These are phyloP conservation scores for Podila minutissima DNA, from an alignment of 192 early-diverging fungal genomes.

Conservation along the genomic window DNA sequence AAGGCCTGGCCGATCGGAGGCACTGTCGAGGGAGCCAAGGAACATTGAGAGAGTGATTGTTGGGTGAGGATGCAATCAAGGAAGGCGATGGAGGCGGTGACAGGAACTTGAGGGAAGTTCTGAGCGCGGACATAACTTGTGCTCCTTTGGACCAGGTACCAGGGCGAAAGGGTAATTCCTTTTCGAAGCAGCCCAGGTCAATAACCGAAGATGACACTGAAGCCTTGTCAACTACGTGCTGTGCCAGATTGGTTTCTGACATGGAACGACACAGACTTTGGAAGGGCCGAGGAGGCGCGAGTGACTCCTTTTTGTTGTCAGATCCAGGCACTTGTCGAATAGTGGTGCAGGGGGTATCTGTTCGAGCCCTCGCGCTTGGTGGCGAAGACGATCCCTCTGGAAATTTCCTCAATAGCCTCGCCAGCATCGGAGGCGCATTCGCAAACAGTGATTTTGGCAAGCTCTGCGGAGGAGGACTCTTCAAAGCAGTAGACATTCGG, in stretches of 20 bases:
- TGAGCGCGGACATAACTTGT: not conserved
- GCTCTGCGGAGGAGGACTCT: not conserved
- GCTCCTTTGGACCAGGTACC: not conserved
- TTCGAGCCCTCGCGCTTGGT: not conserved
- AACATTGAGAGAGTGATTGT: no score
- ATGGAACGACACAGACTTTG: no score
- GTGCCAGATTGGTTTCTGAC: no score
- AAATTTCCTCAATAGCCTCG: not conserved
- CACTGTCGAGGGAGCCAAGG: no score
- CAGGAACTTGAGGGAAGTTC: not conserved
- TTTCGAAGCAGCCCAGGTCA: not conserved
- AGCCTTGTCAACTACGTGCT: not conserved
- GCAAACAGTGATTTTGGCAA: not conserved
- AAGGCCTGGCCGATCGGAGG: no score
- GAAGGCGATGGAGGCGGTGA: no score
- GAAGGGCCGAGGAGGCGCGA: no score
- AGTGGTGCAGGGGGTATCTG: no score
- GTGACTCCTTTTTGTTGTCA: no score
- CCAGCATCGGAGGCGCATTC: not conserved
- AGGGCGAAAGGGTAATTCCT: not conserved
- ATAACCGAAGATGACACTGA: not conserved
- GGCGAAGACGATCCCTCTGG: not conserved
- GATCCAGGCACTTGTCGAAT: no score
- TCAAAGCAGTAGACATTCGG: not conserved
- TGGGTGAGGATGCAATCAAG: no score